Base-by-base conservation (phyloP, 108 stramenopile species). In the Nitzschia sp. region DNA sequence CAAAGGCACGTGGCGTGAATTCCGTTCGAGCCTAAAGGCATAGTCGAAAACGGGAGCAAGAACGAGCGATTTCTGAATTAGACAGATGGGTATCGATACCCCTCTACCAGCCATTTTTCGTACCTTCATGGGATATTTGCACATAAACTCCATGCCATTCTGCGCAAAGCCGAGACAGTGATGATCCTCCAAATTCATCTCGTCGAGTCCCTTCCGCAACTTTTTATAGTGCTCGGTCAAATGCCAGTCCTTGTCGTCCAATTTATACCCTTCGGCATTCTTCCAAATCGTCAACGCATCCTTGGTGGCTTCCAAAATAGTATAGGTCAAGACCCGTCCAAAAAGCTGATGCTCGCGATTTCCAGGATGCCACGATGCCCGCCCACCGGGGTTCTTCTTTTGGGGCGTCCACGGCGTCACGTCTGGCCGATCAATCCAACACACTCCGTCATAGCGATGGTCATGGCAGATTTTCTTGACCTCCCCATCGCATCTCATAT, bases 1-100 rank as follows among this genome's bases (percentile, higher is more conserved):
- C 85, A 56, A 81, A 78, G 18, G 83, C 78, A 30, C 88, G 68
- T 17, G 91, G 91, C 3, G 86, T 89, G 71, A 75, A 83, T 46
- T 89, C 86, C 3, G 86, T 89, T 13, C 66, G 71, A 19, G 61
- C 76, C 72, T 79, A 34, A 25, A 4, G 8, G 5, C 9, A 23
- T 30, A 9, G 15, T 42, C 38, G 38, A 8, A 42, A 8, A 42
- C 38, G 11, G n/a, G n/a, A n/a, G n/a, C n/a, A n/a, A n/a, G n/a
- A n/a, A n/a, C n/a, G n/a, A n/a, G n/a, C n/a, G n/a, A n/a, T n/a
- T n/a, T n/a, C n/a, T n/a, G n/a, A n/a, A n/a, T n/a, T n/a, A n/a
- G n/a, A n/a, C n/a, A n/a, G n/a, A n/a, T n/a, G n/a, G n/a, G n/a
- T n/a, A n/a, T n/a, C n/a, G n/a, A n/a, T n/a, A n/a, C n/a, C n/a